phyloP scores from a whole-genome alignment of 2,329 filamentous ascomycete species.

The Samsoniella hepiali region DNA sequence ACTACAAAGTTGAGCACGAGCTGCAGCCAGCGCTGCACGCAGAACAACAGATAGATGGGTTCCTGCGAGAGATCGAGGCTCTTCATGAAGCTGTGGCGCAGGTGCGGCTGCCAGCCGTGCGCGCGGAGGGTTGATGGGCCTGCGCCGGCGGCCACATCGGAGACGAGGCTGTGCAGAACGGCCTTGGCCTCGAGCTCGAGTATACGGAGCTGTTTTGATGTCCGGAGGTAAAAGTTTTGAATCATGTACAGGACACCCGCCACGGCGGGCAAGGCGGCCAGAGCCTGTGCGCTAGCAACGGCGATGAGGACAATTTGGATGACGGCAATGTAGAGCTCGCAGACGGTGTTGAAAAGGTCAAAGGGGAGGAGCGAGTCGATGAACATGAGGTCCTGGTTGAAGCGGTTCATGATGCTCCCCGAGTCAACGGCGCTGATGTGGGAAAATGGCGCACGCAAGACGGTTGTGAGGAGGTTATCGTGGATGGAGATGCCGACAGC shows the following conservation, averaged over 20 bases:
- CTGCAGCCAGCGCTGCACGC: constrained; percentile 11
- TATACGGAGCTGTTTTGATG: background rate
- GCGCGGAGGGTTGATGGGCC: constrained; percentile 1
- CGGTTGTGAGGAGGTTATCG: background rate
- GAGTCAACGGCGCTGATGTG: constrained; percentile 6
- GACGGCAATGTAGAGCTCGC: constrained; percentile 1
- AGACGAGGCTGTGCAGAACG: background rate
- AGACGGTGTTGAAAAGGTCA: constrained; percentile 4
- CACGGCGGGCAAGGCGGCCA: constrained; percentile 3
- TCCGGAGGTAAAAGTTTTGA: constrained; percentile 5
- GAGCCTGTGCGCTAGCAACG: background rate
- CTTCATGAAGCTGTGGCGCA: background rate
- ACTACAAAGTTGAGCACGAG: constrained; percentile 12
- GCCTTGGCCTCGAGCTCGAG: constrained; percentile 11
- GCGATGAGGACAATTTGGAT: constrained; percentile 7
- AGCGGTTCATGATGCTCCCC: constrained; percentile 7
- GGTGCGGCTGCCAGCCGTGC: background rate
- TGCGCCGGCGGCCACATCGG: background rate
- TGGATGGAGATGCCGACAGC: background rate
- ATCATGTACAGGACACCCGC: background rate
- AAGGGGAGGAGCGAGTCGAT: background rate
- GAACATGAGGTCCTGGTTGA: constrained; percentile 12
- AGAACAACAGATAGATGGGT: constrained; percentile 5
- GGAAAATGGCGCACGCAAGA: constrained; percentile 2
- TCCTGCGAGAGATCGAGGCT: background rate